Conservation (phyloP, 306 rosid genomes). For the Begonia loranthoides region DNA sequence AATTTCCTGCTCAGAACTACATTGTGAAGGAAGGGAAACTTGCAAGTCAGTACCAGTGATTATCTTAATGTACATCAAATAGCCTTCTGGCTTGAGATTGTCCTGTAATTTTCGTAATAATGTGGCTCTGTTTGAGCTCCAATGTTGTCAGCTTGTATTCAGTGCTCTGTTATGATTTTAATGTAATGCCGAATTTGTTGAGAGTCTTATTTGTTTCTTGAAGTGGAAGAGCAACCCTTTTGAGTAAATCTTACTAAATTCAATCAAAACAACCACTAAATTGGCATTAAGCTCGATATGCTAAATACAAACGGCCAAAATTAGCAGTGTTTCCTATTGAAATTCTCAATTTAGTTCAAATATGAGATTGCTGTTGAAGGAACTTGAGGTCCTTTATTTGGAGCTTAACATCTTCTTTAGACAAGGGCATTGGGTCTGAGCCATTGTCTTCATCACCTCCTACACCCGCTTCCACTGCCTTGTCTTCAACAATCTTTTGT, state of each 20-base stretch:
- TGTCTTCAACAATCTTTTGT: conserved; percentile 39
- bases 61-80: neutral
- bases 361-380: conserved; percentile 72
- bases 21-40: conserved; percentile 84
- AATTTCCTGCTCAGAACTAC: conserved; percentile 79
- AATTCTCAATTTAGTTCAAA: no score
- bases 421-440: conserved; percentile 33
- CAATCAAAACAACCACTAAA: no score
- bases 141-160: no score
- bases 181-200: neutral
- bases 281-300: no score
- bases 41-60: conserved; percentile 76
- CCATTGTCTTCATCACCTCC: conserved; percentile 29
- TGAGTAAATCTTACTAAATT: no score
- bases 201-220: no score
- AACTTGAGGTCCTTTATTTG: conserved; percentile 95
- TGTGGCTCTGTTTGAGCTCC: conserved; percentile 1
- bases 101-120: neutral
- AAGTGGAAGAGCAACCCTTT: no score
- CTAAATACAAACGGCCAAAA: no score
- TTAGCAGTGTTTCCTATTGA: no score
- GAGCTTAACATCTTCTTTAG: conserved; percentile 68
- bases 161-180: conserved; percentile 5
- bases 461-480: conserved; percentile 41
- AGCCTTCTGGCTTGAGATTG: conserved; percentile 2